phyloP scores from a whole-genome alignment of 352 stramenopile genomes.

The Thraustochytrium sp. region DNA sequence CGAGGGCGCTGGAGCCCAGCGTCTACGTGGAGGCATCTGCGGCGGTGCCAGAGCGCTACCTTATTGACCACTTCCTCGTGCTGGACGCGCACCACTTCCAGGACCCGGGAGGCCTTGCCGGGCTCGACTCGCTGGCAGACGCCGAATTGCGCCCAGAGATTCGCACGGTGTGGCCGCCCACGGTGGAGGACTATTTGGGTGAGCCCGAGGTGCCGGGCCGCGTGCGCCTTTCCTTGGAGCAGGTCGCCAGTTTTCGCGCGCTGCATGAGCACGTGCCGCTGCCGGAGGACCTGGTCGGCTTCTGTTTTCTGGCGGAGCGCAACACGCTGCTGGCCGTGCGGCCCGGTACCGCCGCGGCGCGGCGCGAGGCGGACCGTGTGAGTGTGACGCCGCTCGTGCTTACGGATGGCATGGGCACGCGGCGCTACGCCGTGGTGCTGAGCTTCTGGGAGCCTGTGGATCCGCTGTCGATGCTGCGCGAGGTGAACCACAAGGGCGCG shows the following conservation, averaged over 20 bases:
- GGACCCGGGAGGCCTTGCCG: not conserved
- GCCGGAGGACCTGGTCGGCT: conserved; percentile 1
- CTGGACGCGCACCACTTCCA: conserved; percentile 3
- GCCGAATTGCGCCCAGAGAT: not conserved
- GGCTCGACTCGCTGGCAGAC: not conserved
- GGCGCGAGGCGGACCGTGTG: not conserved
- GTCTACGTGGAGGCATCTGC: not conserved
- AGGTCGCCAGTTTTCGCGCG: not conserved
- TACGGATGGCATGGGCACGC: conserved; percentile 3
- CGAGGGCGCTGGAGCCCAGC: not conserved
- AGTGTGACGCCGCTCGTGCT: conserved; percentile 1
- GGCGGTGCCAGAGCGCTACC: not conserved
- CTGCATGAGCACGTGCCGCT: conserved; percentile 18
- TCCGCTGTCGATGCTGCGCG: not conserved
- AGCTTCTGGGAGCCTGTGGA: not conserved
- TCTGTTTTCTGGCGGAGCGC: conserved; percentile 12
- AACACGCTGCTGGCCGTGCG: not conserved
- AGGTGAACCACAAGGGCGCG: not conserved
- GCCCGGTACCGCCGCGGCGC: not conserved
- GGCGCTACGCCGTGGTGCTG: not conserved
- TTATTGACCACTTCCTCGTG: conserved; percentile 20
- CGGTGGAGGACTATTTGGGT: not conserved
- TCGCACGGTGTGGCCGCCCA: conserved; percentile 15
- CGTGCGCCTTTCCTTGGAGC: not conserved
- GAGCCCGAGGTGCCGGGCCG: not conserved